Conservation (phyloP, 805 yeast species). For the Lipomyces orientalis region DNA sequence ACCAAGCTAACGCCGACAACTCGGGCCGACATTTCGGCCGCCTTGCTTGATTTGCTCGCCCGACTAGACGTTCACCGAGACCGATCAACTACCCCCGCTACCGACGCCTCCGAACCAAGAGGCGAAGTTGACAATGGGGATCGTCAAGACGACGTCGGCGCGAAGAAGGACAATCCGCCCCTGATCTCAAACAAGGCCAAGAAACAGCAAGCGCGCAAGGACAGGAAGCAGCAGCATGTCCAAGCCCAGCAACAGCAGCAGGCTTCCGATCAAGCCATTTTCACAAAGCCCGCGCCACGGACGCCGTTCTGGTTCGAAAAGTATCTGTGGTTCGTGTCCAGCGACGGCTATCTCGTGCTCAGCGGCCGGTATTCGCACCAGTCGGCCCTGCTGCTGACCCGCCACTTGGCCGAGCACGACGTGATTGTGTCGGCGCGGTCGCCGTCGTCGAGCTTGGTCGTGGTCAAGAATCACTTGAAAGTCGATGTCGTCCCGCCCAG, state of each 20-base stretch:
- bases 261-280: neutral
- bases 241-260: slow-evolving; percentile 7
- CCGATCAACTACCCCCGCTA: neutral
- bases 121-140: neutral
- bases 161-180: neutral
- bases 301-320: slow-evolving; percentile 90
- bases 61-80: slow-evolving; percentile 11
- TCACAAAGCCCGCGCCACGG: slow-evolving; percentile 5
- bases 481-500: slow-evolving; percentile 74
- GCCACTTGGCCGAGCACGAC: slow-evolving; percentile 77
- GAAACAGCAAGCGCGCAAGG: slow-evolving; percentile 30
- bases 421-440: slow-evolving; percentile 73
- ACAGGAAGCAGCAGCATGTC: slow-evolving; percentile 20
- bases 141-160: neutral
- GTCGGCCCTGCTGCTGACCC: slow-evolving; percentile 76
- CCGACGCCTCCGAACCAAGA: neutral
- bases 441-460: slow-evolving; percentile 74
- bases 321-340: slow-evolving; percentile 90
- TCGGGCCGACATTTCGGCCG: slow-evolving; percentile 32
- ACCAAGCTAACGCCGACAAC: slow-evolving; percentile 26
- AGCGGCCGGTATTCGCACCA: slow-evolving; percentile 86
- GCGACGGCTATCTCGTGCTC: slow-evolving; percentile 83
- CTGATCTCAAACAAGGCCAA: slow-evolving; percentile 19
- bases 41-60: slow-evolving; percentile 29
- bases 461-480: slow-evolving; percentile 78